Conservation (phyloP, 2,329 filamentous ascomycete genomes). For the Berkeleyomyces rouxiae region DNA sequence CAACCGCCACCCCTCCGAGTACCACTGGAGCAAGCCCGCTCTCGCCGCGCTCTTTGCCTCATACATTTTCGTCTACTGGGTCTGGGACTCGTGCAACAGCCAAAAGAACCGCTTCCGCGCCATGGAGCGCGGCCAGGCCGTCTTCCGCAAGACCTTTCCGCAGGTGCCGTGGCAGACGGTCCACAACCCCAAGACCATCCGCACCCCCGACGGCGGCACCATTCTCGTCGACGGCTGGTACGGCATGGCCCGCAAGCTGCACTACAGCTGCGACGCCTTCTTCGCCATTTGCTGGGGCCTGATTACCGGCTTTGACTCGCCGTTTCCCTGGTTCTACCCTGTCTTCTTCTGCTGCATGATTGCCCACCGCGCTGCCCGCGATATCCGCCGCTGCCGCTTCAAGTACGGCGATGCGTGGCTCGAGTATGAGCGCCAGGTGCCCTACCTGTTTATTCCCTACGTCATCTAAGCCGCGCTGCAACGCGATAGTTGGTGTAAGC, state of each 20-base stretch:
- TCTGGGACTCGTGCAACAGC: conserved; percentile 83
- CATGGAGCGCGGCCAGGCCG: conserved; percentile 53
- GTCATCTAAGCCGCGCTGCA: conserved; percentile 1
- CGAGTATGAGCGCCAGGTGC: conserved; percentile 63
- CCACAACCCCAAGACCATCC: conserved; percentile 64
- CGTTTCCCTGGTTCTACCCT: conserved; percentile 85
- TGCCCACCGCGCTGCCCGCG: conserved; percentile 56
- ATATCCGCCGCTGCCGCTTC: conserved; percentile 58
- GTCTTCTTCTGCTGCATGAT: conserved; percentile 74
- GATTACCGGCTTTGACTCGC: conserved; percentile 38
- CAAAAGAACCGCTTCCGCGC: conserved; percentile 89
- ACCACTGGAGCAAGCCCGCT: conserved; percentile 56
- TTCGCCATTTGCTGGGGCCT: conserved; percentile 35
- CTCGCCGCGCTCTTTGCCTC: conserved; percentile 46
- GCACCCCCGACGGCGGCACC: conserved; percentile 54
- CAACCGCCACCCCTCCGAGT: conserved; percentile 62
- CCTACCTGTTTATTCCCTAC: conserved; percentile 65
- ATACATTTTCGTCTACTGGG: conserved; percentile 77
- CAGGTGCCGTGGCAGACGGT: conserved; percentile 79
- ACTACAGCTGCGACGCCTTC: conserved; percentile 33
- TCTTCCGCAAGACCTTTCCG: conserved; percentile 66
- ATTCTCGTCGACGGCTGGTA: conserved; percentile 81
- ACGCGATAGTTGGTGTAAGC: neutral
- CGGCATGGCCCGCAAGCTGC: conserved; percentile 48
- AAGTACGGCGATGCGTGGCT: conserved; percentile 74